These are phyloP conservation scores for Lachnellula occidentalis DNA, from an alignment of 2,329 filamentous ascomycete genomes.

Conservation along the genomic window DNA sequence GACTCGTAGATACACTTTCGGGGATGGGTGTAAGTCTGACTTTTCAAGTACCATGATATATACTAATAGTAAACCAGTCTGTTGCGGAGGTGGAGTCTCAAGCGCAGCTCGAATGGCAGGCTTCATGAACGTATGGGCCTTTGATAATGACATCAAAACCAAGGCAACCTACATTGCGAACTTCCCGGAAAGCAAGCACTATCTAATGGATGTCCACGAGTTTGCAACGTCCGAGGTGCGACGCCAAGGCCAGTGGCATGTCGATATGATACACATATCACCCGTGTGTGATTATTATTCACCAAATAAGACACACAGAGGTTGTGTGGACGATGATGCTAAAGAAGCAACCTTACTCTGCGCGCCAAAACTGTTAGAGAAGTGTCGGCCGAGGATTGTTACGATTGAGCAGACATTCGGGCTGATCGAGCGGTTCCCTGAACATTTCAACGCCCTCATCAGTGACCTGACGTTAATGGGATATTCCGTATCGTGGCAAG, in stretches of 20 bases:
- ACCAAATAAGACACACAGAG: slow-evolving; percentile 58
- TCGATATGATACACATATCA: too few relatives aligned
- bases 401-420: slow-evolving; percentile 79
- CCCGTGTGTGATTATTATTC: too few relatives aligned
- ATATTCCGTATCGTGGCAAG: slow-evolving; percentile 50
- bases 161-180: not conserved
- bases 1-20: not conserved
- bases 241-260: too few relatives aligned
- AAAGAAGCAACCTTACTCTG: slow-evolving; percentile 59
- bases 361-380: slow-evolving; percentile 50
- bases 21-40: not conserved
- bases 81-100: not conserved
- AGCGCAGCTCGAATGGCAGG: not conserved
- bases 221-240: too few relatives aligned
- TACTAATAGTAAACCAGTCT: not conserved
- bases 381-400: slow-evolving; percentile 58
- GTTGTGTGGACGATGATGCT: slow-evolving; percentile 52
- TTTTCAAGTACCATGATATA: not conserved
- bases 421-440: slow-evolving; percentile 48
- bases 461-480: slow-evolving; percentile 57
- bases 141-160: not conserved
- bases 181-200: too few relatives aligned
- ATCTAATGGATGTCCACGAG: too few relatives aligned
- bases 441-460: slow-evolving; percentile 56
- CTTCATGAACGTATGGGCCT: not conserved